Evolutionary conservation across 2,329 filamentous ascomycete genomes (phyloP), one percentile per base, ranked within the genome.

Genomic region (Boeremia lycopersici): DNA sequence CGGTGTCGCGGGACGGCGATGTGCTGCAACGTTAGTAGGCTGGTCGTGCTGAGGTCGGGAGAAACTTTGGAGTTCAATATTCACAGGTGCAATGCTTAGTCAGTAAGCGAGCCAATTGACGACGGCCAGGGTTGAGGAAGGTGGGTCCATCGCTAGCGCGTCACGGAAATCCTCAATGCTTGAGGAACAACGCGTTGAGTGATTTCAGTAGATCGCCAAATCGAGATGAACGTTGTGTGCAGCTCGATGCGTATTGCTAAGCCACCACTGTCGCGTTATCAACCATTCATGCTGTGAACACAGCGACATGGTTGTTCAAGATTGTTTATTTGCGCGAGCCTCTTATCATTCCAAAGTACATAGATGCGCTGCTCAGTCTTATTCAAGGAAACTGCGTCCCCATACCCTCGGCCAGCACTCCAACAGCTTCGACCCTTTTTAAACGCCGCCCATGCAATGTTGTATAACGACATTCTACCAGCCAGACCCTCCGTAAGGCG

Each of bases 401-500:
- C 39, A 49, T 2, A 29, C 23, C 5, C 13, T 38, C 42, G 34
- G 19, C 28, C 48, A 40, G 34, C 19, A 23, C 31, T 15, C 17
- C 39, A 9, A 19, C 26, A 30, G 8, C 29, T 33, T 8, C 17
- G 35, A 41, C n/a, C 36, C 36, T 41, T 53, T 53, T 53, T 45
- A 15, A 69, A 70, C 67, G 63, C 67, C 67, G 34, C 41, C 66
- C 60, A 69, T 70, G 67, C 67, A 63, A 57, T 67, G 43, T 63
- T 63, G 33, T 65, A 63, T 57, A 67, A 42, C 19, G 23, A 7
- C 30, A 11, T 3, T 30, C 42, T 56, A 49, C 41, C 46, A 52
- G 15, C 65, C 66, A 62, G 45, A 30, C 48, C 59, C 69, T 35
- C 85, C 85, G 66, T 88, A 88, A 9, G 85, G 84, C 10, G 84